Base-by-base conservation (phyloP, 805 yeast genomes). In the Pichia ethanolica region DNA sequence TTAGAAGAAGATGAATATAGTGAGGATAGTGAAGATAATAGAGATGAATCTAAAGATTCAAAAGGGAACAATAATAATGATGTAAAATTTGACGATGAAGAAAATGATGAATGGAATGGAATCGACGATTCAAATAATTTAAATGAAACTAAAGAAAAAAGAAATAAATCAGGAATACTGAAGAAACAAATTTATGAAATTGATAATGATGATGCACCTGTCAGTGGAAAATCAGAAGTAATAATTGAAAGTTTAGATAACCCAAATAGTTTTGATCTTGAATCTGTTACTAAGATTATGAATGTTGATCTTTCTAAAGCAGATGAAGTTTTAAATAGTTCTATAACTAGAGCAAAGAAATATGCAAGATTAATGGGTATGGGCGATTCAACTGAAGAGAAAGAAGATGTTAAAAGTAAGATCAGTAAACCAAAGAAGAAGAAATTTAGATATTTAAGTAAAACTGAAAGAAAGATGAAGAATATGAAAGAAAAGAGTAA, bases 361-460 rank as follows among this genome's bases (percentile, higher is more conserved):
- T 89, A 91, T 59, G 97, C 96, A 1, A 78, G 77, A 55, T 64
- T 79, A 55, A 67, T 83, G 55, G 81, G 86, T 14, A 76, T 73
- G 56, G 65, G 73, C 39, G 76, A 79, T 56, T 67, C 49, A 55
- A 60, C 47, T n/a, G 62, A 59, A 35, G 65, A 66, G 55, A 59
- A 60, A 10, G 56, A 59, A 42, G 9, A 9, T 30, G 32, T 30
- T 9, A 54, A 54, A 35, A 42, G 10, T 5, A 55, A 55, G 35
- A 32, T 45, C 7, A 11, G 32, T 8, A 67, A 66, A 49, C 67
- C 64, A 53, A 78, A 74, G 68, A 84, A 83, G 76, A 83, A 81
- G 75, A 90, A 90, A 75, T 89, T 89, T 62, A 80, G 97, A 68
- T 91, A 90, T 59, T 74, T 90, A 65, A 79, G 93, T 45, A 88